Evolutionary conservation across 306 rosid genomes (phyloP), one percentile per base, ranked within the genome.

Genomic region (Lathyrus tuberosus): DNA sequence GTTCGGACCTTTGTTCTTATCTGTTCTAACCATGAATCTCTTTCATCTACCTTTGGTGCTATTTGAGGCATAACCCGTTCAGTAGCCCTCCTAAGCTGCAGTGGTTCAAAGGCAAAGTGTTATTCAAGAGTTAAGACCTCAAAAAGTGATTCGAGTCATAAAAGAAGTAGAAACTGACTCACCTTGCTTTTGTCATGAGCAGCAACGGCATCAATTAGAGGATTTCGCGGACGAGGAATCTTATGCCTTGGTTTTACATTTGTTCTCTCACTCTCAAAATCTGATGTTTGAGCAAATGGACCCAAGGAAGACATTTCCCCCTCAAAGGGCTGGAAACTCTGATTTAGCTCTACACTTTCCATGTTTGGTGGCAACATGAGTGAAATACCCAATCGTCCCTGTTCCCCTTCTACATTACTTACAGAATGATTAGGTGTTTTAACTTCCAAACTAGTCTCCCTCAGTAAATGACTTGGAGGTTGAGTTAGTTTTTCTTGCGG

Each of bases 121-220:
- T 74, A 67, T 46, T 37, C 69, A 74, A 76, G 44, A 72, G 79
- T 18, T 57, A 56, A 71, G 65, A 69, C 72, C 66, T 47, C 22
- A 53, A 73, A 60, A 66, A 44, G 67, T 42, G 15, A 79, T 67
- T 43, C 1, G 17, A 16, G 49, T 70, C 76, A 62, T 16, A 24
- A 1, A 46, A 42, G 65, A 76, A 68, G 71, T 35, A 70, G 67
- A 75, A 31, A 69, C 28, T 9, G 67, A 70, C 69, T 22, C 75
- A 90, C 99, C 99, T 83, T 91, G 97, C 96, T 89, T 84, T 89
- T 86, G 78, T 91, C 99, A 61, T 95, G 97, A 78, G 99, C 96
- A 63, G 82, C 87, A 77, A 91, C 97, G 43, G 92, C 97, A 79
- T 95, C 99, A 57, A 95, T 91, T 67, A 91, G 96, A 81, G 97